Conservation (phyloP, 2,329 filamentous ascomycete genomes). For the Aspergillus vadensis region DNA sequence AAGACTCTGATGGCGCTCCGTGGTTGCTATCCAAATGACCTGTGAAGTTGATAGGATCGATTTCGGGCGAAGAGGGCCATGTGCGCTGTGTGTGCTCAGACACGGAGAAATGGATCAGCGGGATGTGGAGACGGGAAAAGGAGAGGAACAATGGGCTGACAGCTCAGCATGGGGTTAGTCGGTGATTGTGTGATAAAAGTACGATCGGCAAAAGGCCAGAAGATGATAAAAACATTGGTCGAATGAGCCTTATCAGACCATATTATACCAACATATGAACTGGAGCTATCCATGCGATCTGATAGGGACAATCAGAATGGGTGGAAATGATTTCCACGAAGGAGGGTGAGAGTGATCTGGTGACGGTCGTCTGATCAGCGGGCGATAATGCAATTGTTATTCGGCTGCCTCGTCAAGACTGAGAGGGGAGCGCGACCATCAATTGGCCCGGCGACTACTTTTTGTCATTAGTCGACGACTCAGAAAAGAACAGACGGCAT, state of each 20-base stretch:
- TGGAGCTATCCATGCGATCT: background rate
- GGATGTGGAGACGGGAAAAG: background rate
- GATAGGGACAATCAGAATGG: background rate
- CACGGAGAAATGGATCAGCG: background rate
- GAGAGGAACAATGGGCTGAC: background rate
- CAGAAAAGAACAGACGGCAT: background rate
- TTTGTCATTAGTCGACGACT: background rate
- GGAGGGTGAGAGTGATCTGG: slow-evolving; percentile 3
- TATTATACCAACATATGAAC: slow-evolving; percentile 1
- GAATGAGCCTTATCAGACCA: background rate
- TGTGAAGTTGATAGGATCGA: background rate
- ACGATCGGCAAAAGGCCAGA: background rate
- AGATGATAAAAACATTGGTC: background rate
- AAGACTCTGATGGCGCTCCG: background rate
- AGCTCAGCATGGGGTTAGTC: slow-evolving; percentile 1
- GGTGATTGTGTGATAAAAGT: slow-evolving; percentile 1
- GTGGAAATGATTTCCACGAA: slow-evolving; percentile 1
- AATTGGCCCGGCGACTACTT: background rate
- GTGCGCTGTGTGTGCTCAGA: background rate
- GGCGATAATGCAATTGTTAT: slow-evolving; percentile 1
- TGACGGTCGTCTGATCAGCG: slow-evolving; percentile 6
- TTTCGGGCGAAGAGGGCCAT: background rate
- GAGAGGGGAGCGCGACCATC: background rate
- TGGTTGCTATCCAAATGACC: background rate
- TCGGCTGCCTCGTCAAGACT: background rate